A percentile compares a stretch with the other conserved stretches of the same genome.
Conservation (phyloP, 176 grass and related monocot species). For the Bolboschoenus planiculmis region DNA sequence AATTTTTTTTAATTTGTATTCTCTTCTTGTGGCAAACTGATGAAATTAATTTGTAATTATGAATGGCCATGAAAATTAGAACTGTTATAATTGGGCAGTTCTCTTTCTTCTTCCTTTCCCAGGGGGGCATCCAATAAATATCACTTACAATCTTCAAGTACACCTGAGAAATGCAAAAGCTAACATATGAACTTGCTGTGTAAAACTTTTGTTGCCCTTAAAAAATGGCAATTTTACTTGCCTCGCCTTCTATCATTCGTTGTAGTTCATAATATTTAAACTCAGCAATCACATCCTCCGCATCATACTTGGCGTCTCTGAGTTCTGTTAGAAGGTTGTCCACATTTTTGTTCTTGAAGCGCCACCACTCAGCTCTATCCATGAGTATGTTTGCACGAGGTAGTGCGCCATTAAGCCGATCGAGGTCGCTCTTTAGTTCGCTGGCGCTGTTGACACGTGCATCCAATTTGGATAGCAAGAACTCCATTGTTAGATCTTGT, state of each 20-base stretch:
- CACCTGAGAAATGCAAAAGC: too few species aligned
- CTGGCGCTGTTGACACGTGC: not conserved
- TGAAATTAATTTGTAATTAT: not conserved
- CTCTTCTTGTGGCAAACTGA: too few species aligned
- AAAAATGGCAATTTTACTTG: not conserved
- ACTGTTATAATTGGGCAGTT: not conserved
- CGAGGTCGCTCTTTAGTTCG: not conserved
- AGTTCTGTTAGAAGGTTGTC: not conserved
- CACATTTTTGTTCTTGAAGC: not conserved
- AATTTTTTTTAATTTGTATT: not conserved
- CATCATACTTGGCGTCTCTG: not conserved
- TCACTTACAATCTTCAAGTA: too few species aligned
- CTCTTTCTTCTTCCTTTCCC: not conserved
- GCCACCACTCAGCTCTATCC: constrained; percentile 6
- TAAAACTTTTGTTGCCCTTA: not conserved
- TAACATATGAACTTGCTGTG: not conserved
- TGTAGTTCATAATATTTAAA: not conserved
- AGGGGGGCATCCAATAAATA: not conserved
- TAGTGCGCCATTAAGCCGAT: not conserved
- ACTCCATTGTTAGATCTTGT: not conserved
- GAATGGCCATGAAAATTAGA: not conserved
- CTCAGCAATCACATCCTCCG: not conserved
- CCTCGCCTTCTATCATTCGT: not conserved
- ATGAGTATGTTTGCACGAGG: not conserved
- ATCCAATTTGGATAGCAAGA: not conserved